Conservation (phyloP, 306 rosid species). For the Notholithocarpus densiflorus region DNA sequence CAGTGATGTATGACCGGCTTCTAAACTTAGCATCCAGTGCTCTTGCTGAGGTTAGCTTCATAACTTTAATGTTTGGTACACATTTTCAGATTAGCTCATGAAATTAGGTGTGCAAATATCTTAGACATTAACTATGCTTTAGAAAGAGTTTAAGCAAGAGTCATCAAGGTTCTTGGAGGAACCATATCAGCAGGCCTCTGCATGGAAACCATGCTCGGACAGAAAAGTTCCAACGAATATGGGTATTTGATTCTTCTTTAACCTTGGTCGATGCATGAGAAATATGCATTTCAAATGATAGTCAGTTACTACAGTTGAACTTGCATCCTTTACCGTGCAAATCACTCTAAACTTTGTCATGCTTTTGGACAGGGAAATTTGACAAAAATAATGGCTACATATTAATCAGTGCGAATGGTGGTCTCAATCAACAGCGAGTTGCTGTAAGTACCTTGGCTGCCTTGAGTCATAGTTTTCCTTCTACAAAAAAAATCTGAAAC, state of each 20-base stretch:
- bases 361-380: slow-evolving; percentile 48
- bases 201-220: slow-evolving; percentile 84
- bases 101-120: not conserved
- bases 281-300: not conserved
- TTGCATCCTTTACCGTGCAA: not conserved
- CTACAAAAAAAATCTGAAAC: not conserved
- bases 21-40: slow-evolving; percentile 66
- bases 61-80: slow-evolving; percentile 5
- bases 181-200: slow-evolving; percentile 50
- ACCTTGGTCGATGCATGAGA: not conserved
- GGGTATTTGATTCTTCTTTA: slow-evolving; percentile 36
- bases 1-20: slow-evolving; percentile 76
- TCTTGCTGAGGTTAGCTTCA: slow-evolving; percentile 63
- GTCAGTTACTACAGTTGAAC: not conserved
- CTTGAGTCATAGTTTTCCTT: not conserved
- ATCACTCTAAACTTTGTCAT: slow-evolving; percentile 8
- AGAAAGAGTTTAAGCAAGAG: slow-evolving; percentile 71
- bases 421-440: slow-evolving; percentile 97
- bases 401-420: slow-evolving; percentile 89
- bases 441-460: slow-evolving; percentile 62
- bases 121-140: slow-evolving; percentile 19
- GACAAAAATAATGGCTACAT: slow-evolving; percentile 71
- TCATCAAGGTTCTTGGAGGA: slow-evolving; percentile 65
- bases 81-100: slow-evolving; percentile 8
- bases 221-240: slow-evolving; percentile 34